phyloP scores from a whole-genome alignment of 768 basidiomycete species.

The Crepidotus variabilis region DNA sequence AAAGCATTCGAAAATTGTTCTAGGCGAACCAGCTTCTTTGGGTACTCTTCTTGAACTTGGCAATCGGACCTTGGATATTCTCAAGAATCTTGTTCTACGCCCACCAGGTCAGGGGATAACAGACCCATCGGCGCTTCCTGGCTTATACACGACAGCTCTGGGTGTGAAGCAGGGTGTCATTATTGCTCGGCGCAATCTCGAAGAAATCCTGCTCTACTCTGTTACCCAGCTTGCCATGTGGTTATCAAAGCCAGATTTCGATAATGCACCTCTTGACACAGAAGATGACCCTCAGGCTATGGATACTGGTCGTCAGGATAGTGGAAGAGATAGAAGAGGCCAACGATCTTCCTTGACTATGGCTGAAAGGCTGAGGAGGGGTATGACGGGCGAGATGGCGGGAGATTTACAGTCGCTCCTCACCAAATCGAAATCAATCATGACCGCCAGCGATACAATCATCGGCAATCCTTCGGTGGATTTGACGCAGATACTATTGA shows the following conservation, averaged over 20 bases:
- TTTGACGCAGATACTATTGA: conserved; percentile 54
- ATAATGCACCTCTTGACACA: conserved; percentile 41
- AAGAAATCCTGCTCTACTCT: conserved; percentile 65
- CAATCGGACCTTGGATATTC: conserved; percentile 70
- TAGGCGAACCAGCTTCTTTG: conserved; percentile 77
- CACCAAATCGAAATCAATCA: conserved; percentile 58
- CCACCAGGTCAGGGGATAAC: conserved; percentile 56
- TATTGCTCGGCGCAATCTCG: conserved; percentile 60
- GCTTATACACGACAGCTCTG: conserved; percentile 29
- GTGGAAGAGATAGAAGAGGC: conserved; percentile 7
- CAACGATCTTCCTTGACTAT: conserved; percentile 40
- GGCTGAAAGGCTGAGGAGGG: conserved; percentile 64
- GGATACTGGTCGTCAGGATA: conserved; percentile 28
- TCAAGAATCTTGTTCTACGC: conserved; percentile 61
- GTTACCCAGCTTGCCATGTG: conserved; percentile 78
- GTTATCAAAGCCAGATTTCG: conserved; percentile 71
- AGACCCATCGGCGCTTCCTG: conserved; percentile 21
- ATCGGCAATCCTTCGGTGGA: conserved; percentile 47
- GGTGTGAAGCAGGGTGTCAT: conserved; percentile 56
- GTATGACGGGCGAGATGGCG: conserved; percentile 80
- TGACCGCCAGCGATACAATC: conserved; percentile 54
- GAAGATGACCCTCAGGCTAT: conserved; percentile 37
- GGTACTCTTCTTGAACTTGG: conserved; percentile 87
- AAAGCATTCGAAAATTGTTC: conserved; percentile 83
- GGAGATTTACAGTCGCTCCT: conserved; percentile 65